Conservation (phyloP, 176 grass and related monocot genomes). For the Otatea glauca region DNA sequence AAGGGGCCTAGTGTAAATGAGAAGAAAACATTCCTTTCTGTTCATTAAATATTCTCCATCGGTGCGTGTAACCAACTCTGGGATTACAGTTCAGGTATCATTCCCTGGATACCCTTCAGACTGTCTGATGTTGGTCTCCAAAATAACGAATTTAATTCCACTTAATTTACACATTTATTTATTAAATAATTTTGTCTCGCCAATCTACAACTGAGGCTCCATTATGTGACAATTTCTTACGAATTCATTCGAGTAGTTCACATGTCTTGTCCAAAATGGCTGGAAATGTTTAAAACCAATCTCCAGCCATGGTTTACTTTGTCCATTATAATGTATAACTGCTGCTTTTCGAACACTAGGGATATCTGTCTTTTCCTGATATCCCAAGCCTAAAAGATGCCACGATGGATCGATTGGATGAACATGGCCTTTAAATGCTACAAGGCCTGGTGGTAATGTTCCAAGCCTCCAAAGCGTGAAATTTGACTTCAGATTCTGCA, state of each 20-base stretch:
- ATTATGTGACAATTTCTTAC: slow-evolving; percentile 93
- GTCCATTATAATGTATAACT: slow-evolving; percentile 96
- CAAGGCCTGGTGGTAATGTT: slow-evolving; percentile 91
- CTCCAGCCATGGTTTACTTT: slow-evolving; percentile 94
- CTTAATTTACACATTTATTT: slow-evolving; percentile 54
- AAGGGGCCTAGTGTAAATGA: slow-evolving; percentile 51
- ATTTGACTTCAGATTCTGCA: slow-evolving; percentile 95
- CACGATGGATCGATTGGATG: slow-evolving; percentile 83
- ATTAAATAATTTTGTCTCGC: slow-evolving; percentile 27
- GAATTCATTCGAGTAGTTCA: slow-evolving; percentile 94
- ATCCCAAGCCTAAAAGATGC: slow-evolving; percentile 94
- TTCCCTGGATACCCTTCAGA: slow-evolving; percentile 44
- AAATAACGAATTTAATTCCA: slow-evolving; percentile 76
- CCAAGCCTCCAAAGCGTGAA: slow-evolving; percentile 96
- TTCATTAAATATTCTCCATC: slow-evolving; percentile 47
- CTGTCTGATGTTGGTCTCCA: slow-evolving; percentile 39
- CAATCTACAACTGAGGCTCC: slow-evolving; percentile 74
- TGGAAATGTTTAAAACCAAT: slow-evolving; percentile 87
- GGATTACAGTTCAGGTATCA: slow-evolving; percentile 32
- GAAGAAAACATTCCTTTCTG: slow-evolving; percentile 48
- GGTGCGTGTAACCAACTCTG: slow-evolving; percentile 29
- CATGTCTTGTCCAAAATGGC: slow-evolving; percentile 94
- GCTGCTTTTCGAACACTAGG: slow-evolving; percentile 70
- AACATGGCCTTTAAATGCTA: slow-evolving; percentile 92
- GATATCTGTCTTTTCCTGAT: slow-evolving; percentile 94